These are phyloP conservation scores for Maudiozyma saulgeensis DNA, from an alignment of 805 yeast species.

Conservation along the genomic window DNA sequence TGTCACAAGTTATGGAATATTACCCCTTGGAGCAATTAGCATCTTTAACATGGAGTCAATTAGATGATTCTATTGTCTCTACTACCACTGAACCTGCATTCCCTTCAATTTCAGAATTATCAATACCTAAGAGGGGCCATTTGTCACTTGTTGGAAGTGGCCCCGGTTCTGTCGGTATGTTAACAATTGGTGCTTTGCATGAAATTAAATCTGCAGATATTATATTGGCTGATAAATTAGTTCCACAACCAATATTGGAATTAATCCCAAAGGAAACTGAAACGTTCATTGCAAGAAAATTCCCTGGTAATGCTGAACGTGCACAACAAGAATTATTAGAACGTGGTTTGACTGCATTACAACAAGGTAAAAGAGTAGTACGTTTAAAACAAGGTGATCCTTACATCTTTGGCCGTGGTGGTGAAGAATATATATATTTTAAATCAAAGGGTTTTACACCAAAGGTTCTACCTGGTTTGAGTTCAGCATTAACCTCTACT, in stretches of 20 bases:
- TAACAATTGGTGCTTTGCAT: constrained; percentile 77
- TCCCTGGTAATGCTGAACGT: constrained; percentile 92
- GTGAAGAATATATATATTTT: constrained; percentile 78
- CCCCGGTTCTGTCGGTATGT: constrained; percentile 76
- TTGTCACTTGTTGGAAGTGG: constrained; percentile 90
- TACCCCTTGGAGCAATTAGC: constrained; percentile 66
- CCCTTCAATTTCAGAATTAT: not conserved
- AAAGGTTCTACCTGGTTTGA: constrained; percentile 73
- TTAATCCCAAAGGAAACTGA: constrained; percentile 70
- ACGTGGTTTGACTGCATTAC: constrained; percentile 58
- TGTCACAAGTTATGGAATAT: constrained; percentile 83
- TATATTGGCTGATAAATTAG: constrained; percentile 82
- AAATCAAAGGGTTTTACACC: constrained; percentile 59
- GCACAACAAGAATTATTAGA: constrained; percentile 79
- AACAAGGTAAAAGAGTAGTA: constrained; percentile 67
- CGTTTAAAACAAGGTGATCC: constrained; percentile 96
- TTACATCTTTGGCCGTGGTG: constrained; percentile 92
- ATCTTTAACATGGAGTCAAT: constrained; percentile 41
- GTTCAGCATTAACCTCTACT: constrained; percentile 85
- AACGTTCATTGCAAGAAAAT: constrained; percentile 80
- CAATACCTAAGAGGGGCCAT: constrained; percentile 33
- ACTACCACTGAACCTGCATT: not conserved
- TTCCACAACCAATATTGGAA: constrained; percentile 78
- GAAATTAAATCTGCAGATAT: constrained; percentile 77
- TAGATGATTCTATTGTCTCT: constrained; percentile 5